phyloP scores from a whole-genome alignment of 2,329 filamentous ascomycete species.

The Cadophora gregata region DNA sequence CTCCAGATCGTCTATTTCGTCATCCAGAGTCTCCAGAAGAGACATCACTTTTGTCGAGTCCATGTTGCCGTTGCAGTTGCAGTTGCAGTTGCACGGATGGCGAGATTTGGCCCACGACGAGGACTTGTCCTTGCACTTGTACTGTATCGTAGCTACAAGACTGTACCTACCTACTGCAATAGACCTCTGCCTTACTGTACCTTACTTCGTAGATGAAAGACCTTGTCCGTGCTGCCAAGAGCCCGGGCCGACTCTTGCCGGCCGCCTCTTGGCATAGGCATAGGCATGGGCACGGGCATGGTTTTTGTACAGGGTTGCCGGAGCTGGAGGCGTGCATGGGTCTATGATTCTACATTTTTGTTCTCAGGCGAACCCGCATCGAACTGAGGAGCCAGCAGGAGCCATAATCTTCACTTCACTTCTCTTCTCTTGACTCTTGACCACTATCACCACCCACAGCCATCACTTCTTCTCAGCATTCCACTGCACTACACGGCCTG shows the following conservation, averaged over 20 bases:
- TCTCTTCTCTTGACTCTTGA: conserved; percentile 4
- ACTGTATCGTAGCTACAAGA: too few species aligned
- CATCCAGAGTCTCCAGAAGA: conserved; percentile 62
- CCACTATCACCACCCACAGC: neutral
- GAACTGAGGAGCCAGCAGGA: neutral
- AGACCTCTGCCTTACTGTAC: too few species aligned
- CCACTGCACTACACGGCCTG: conserved; percentile 17
- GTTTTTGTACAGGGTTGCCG: neutral
- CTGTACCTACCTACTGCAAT: too few species aligned
- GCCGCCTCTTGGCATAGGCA: neutral
- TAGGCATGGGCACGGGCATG: too few species aligned
- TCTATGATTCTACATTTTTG: conserved; percentile 15
- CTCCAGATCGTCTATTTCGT: conserved; percentile 80
- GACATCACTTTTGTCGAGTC: conserved; percentile 45
- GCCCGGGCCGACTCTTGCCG: conserved; percentile 2
- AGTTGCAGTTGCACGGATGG: neutral
- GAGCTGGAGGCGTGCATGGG: neutral
- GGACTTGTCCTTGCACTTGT: too few species aligned
- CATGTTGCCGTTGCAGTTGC: too few species aligned
- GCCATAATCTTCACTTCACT: neutral
- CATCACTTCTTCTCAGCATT: neutral
- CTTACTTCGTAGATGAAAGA: neutral
- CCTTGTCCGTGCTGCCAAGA: neutral
- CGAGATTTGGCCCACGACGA: neutral
- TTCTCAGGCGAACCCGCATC: neutral